Conservation (phyloP, 805 yeast species). For the Alloascoidea africana region DNA sequence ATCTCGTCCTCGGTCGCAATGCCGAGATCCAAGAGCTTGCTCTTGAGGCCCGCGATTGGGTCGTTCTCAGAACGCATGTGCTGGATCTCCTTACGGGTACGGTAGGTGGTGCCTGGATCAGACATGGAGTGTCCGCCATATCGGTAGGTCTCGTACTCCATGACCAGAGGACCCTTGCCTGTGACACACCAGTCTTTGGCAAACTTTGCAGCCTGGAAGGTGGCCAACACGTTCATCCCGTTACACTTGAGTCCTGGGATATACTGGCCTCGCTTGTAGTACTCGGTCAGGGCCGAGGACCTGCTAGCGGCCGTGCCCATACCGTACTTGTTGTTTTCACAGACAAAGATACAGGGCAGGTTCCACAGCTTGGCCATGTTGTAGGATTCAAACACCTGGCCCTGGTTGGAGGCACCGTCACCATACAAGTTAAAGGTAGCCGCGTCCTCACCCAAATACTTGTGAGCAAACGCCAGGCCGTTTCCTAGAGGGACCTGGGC, state of each 20-base stretch:
- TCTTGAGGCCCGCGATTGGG: conserved; percentile 93
- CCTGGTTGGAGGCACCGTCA: conserved; percentile 99
- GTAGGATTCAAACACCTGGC: conserved; percentile 94
- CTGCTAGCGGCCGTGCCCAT: conserved; percentile 98
- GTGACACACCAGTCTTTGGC: conserved; percentile 92
- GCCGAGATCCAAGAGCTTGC: conserved; percentile 62
- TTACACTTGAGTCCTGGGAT: conserved; percentile 97
- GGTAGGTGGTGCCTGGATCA: conserved; percentile 99
- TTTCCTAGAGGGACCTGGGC: conserved; percentile 98
- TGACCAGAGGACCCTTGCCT: conserved; percentile 91
- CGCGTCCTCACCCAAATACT: conserved; percentile 62
- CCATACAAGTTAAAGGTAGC: conserved; percentile 89
- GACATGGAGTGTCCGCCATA: conserved; percentile 99
- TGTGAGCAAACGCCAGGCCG: conserved; percentile 97
- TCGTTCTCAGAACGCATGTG: conserved; percentile 98
- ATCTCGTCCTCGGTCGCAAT: conserved; percentile 92
- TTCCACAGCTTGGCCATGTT: conserved; percentile 99
- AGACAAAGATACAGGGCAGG: conserved; percentile 85
- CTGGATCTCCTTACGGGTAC: conserved; percentile 99
- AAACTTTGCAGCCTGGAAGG: conserved; percentile 89
- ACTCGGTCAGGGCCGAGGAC: conserved; percentile 92
- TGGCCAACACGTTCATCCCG: conserved; percentile 96
- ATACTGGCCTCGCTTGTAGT: conserved; percentile 98
- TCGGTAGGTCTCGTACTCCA: conserved; percentile 97
- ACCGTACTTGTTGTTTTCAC: conserved; percentile 99